These are phyloP conservation scores for Rhizopogon sp. DNA, from an alignment of 768 basidiomycete species.

Conservation along the genomic window DNA sequence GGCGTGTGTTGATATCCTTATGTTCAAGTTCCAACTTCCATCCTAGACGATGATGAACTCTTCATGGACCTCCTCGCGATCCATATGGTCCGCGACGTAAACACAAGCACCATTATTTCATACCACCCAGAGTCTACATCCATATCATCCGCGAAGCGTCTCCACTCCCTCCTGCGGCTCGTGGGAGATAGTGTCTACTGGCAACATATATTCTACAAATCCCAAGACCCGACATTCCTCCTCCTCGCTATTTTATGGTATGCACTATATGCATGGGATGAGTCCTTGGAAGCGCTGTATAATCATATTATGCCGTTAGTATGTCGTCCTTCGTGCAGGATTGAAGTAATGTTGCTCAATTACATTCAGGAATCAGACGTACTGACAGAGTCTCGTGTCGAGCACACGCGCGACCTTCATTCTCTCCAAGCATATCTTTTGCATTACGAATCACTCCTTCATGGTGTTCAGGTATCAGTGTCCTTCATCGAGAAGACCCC, in stretches of 20 bases:
- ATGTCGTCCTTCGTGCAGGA: conserved; percentile 10
- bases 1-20: conserved; percentile 10
- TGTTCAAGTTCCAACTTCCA: background rate
- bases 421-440: conserved; percentile 53
- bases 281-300: conserved; percentile 48
- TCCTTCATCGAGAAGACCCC: conserved; percentile 41
- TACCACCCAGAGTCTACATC: conserved; percentile 19
- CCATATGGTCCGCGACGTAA: conserved; percentile 40
- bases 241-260: conserved; percentile 54
- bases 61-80: conserved; percentile 46
- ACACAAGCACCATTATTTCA: conserved; percentile 20
- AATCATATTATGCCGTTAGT: conserved; percentile 47
- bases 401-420: conserved; percentile 49
- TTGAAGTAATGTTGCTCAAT: background rate
- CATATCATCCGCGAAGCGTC: conserved; percentile 22
- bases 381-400: conserved; percentile 34
- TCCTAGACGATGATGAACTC: conserved; percentile 15
- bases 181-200: conserved; percentile 29
- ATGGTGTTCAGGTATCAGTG: conserved; percentile 49
- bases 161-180: conserved; percentile 24
- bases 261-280: conserved; percentile 59
- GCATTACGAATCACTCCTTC: conserved; percentile 48
- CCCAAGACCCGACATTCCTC: conserved; percentile 49
- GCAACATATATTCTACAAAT: conserved; percentile 16
- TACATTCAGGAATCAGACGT: conserved; percentile 42